Evolutionary conservation across 2,329 filamentous ascomycete species (phyloP), one percentile per base, ranked within the genome.

Genomic region (Penicillium sp.): DNA sequence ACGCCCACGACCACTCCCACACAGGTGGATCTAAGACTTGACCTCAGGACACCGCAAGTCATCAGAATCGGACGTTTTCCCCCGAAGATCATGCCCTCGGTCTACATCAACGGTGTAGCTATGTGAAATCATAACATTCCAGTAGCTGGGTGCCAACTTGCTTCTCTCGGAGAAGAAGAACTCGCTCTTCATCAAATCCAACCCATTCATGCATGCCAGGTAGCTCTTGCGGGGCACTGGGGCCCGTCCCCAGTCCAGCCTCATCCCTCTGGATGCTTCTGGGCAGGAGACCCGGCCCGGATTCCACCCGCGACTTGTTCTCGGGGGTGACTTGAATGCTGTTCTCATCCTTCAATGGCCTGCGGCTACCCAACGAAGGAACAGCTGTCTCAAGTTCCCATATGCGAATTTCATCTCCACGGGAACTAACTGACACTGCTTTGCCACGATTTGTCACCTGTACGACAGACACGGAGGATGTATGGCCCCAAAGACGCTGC

Each of bases 171-270:
- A 95, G 74, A 34, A 95, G 81, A 51, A 95, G 84, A n/a, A 95
- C 86, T 71, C 89, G 89, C 67, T 95, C 87, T 35, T 95, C 88
- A 60, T 95, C 89, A 60, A 95, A 95, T 0, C 87, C 88, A 7
- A 95, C 82, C 80, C 86, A 91, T 42, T 77, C 76, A 50, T 75
- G 68, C 31, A 71, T 76, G 4, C 75, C 64, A 4, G 69, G 66
- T 11, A 72, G 54, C 37, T 74, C 69, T 32, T 66, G 64, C 23
- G 68, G 65, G 11, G 58, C 51, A 40, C 69, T 62, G 6, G 67
- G 56, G 43, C 20, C 29, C 24, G 43, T 20, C n/a, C 47, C 43
- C n/a, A 40, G 32, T 14, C 27, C 41, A 16, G 23, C 20, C 23
- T 36, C 14, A 8, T 37, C 37, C 27, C 23, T 23, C n/a, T 11